Evolutionary conservation across 176 grass and related monocot genomes (phyloP).

Genomic region (Aegilops umbellulata): DNA sequence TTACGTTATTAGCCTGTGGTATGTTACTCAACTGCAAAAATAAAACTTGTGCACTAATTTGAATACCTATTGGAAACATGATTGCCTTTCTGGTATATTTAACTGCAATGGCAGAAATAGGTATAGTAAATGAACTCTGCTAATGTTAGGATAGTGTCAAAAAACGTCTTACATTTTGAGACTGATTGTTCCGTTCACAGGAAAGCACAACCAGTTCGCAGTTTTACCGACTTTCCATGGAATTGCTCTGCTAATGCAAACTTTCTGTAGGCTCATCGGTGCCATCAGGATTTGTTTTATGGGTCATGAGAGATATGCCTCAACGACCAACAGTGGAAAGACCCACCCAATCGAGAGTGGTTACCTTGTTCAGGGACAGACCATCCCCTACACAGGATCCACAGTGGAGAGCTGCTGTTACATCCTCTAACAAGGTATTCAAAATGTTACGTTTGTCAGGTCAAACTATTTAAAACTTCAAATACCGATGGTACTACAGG

Average conservation of each 20-base stretch:
- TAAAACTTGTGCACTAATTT: not conserved
- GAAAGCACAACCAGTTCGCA: not conserved
- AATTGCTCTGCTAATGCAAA: conserved; percentile 23
- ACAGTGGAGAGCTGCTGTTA: conserved; percentile 75
- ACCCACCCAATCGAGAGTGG: conserved; percentile 50
- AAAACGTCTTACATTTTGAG: not conserved
- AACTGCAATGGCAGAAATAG: conserved; percentile 3
- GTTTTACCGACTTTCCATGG: not conserved
- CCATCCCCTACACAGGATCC: conserved; percentile 57
- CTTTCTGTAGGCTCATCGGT: conserved; percentile 72
- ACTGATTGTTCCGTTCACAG: not conserved
- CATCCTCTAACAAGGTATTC: conserved; percentile 94
- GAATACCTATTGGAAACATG: not conserved
- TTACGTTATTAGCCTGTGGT: not conserved
- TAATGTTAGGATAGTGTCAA: not conserved
- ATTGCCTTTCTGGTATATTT: not conserved
- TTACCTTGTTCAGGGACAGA: conserved; percentile 75
- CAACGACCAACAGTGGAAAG: conserved; percentile 53
- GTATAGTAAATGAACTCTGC: not conserved
- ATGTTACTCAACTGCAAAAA: not conserved
- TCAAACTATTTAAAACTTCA: conserved; percentile 15
- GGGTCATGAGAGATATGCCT: conserved; percentile 98
- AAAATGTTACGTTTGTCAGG: conserved; percentile 10
- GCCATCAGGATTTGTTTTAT: conserved; percentile 86
- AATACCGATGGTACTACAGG: conserved; percentile 17